Percentiles rank a stretch among this genome's conserved stretches.
Evolutionary conservation across 1,139 yeast genomes (phyloP).

Genomic region (Pichia sp.): DNA sequence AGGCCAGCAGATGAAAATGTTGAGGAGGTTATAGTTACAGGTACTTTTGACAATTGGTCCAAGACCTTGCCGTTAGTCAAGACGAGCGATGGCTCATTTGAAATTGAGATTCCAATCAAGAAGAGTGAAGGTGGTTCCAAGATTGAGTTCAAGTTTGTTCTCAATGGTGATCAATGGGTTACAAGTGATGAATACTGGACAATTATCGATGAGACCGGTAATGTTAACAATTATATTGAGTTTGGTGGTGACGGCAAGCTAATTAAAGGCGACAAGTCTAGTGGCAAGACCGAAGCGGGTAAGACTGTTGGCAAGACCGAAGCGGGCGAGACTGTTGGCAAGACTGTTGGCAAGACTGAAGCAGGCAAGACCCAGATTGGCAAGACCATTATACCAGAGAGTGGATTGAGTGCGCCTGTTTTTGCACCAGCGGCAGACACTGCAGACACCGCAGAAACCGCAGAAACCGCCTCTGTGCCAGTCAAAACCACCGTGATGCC

Average conservation of each 20-base stretch:
- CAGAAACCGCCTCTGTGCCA: too few relatives aligned
- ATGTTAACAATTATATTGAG: slow-evolving; percentile 53
- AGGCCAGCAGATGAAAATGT: slow-evolving; percentile 32
- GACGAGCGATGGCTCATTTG: slow-evolving; percentile 54
- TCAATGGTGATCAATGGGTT: slow-evolving; percentile 62
- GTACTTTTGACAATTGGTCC: slow-evolving; percentile 72
- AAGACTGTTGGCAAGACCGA: not conserved
- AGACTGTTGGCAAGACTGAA: not conserved
- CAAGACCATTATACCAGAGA: slow-evolving; percentile 47
- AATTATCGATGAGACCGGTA: slow-evolving; percentile 47
- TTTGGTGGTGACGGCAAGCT: slow-evolving; percentile 27
- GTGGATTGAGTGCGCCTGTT: slow-evolving; percentile 27
- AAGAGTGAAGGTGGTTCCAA: slow-evolving; percentile 28
- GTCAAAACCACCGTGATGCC: slow-evolving; percentile 52
- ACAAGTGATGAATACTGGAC: slow-evolving; percentile 41
- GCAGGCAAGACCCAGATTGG: slow-evolving; percentile 16
- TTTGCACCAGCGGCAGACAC: too few relatives aligned
- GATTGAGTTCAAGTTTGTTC: slow-evolving; percentile 60
- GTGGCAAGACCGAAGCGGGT: not conserved
- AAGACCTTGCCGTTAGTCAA: slow-evolving; percentile 53
- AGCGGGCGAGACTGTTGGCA: not conserved
- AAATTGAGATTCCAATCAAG: slow-evolving; percentile 48
- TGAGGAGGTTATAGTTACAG: slow-evolving; percentile 64
- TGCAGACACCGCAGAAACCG: too few relatives aligned
- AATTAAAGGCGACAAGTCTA: slow-evolving; percentile 16